A percentile compares a stretch with the other conserved stretches of the same genome.
Evolutionary conservation across 495 filamentous ascomycete species (phyloP).

Genomic region (Tuber microsphaerosporum): DNA sequence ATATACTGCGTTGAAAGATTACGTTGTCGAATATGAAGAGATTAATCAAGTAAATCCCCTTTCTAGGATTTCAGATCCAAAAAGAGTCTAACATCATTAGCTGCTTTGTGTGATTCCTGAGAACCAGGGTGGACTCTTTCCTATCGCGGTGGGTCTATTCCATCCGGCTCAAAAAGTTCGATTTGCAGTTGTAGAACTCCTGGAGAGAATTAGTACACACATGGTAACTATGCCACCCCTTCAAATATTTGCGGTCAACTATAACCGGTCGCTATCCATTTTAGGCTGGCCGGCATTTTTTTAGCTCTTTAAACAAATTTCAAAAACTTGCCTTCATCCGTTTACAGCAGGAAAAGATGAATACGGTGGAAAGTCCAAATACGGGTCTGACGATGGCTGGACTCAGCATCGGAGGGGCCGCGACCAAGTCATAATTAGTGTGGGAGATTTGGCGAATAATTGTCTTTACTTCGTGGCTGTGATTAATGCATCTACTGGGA

Average conservation of each 20-base stretch:
- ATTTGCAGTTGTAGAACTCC: conserved; percentile 64
- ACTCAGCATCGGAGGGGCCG: conserved; percentile 27
- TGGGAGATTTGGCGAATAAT: not conserved
- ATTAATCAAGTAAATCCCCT: conserved; percentile 61
- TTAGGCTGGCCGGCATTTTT: conserved; percentile 80
- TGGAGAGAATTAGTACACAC: conserved; percentile 77
- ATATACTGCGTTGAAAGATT: conserved; percentile 68
- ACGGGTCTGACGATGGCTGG: conserved; percentile 38
- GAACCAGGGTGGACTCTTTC: conserved; percentile 83
- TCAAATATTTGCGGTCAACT: not conserved
- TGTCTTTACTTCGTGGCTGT: not conserved
- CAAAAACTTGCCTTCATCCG: conserved; percentile 71
- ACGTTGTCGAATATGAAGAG: conserved; percentile 74
- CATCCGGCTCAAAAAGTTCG: conserved; percentile 77
- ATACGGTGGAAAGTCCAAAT: conserved; percentile 35
- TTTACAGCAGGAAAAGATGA: conserved; percentile 56
- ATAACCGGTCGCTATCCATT: conserved; percentile 9
- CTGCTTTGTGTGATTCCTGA: conserved; percentile 73
- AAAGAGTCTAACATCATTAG: not conserved
- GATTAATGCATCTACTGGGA: not conserved
- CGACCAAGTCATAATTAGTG: conserved; percentile 17
- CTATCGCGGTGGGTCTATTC: conserved; percentile 85
- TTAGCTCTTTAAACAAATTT: conserved; percentile 76
- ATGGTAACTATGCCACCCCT: conserved; percentile 44
- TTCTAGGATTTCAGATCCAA: not conserved